Conservation (phyloP, 257 asterid species). For the Paulownia fortunei region DNA sequence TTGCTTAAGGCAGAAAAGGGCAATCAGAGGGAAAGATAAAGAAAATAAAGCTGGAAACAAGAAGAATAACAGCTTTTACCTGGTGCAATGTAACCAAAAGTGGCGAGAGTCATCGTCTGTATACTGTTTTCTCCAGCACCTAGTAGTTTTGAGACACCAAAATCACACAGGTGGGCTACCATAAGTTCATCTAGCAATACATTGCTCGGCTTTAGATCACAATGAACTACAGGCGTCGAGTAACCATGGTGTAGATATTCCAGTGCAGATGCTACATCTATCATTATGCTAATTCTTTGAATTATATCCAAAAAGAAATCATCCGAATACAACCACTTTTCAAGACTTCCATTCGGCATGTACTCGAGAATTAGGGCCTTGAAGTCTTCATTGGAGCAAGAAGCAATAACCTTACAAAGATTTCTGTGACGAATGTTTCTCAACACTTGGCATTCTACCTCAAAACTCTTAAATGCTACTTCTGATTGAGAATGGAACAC, state of each 20-base stretch:
- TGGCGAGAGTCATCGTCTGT: slow-evolving; percentile 5
- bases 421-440: slow-evolving; percentile 26
- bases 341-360: slow-evolving; percentile 31
- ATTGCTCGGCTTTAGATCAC: slow-evolving; percentile 29
- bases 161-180: slow-evolving; percentile 28
- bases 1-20: background rate
- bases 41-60: background rate
- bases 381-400: slow-evolving; percentile 23
- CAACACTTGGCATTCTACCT: slow-evolving; percentile 17
- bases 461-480: slow-evolving; percentile 24
- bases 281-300: slow-evolving; percentile 29
- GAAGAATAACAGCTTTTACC: background rate
- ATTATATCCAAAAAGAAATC: background rate
- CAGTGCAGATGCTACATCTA: slow-evolving; percentile 27
- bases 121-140: slow-evolving; percentile 1
- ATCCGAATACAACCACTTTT: background rate
- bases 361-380: slow-evolving; percentile 29
- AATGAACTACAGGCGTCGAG: slow-evolving; percentile 8
- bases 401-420: background rate
- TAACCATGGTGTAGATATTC: slow-evolving; percentile 28
- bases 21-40: too few relatives aligned
- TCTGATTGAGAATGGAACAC: slow-evolving; percentile 19
- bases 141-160: slow-evolving; percentile 14
- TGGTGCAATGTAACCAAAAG: slow-evolving; percentile 21
- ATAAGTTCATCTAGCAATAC: slow-evolving; percentile 12